Conservation (phyloP, 1,284 basidiomycete species). For the Ceratobasidium sp. region DNA sequence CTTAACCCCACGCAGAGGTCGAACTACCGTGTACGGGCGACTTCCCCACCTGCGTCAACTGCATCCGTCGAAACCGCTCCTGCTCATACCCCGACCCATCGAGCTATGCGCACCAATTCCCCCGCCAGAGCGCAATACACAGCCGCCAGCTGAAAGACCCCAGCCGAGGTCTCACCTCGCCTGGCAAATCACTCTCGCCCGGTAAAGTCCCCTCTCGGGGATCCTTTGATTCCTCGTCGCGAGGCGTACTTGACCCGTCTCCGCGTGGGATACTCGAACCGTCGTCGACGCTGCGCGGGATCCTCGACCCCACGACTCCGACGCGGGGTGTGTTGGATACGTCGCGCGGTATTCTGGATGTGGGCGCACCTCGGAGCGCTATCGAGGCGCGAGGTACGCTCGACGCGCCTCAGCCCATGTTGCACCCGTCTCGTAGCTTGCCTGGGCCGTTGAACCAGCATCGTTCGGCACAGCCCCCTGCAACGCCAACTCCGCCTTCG, state of each 20-base stretch:
- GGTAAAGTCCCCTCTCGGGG: too few species aligned
- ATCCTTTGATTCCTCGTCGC: not conserved
- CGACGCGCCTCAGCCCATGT: not conserved
- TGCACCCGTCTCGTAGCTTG: slow-evolving; percentile 6
- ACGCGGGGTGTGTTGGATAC: not conserved
- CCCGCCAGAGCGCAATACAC: slow-evolving; percentile 18
- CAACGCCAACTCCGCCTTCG: slow-evolving; percentile 5
- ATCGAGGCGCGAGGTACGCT: not conserved
- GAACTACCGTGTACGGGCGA: slow-evolving; percentile 19
- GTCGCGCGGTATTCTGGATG: not conserved
- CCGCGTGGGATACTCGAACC: not conserved
- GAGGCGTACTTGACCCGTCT: not conserved
- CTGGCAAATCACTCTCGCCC: not conserved
- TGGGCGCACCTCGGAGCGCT: not conserved
- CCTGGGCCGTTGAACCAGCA: slow-evolving; percentile 9
- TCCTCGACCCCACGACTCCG: not conserved
- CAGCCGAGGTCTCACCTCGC: not conserved
- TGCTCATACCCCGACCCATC: slow-evolving; percentile 14
- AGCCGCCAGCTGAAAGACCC: slow-evolving; percentile 2
- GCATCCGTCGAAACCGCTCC: slow-evolving; percentile 10
- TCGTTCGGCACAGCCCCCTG: not conserved
- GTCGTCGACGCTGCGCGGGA: not conserved
- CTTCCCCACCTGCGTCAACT: slow-evolving; percentile 23
- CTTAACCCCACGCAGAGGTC: not conserved
- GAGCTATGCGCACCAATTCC: slow-evolving; percentile 11